A percentile compares a stretch with the other conserved stretches of the same genome.
These are phyloP conservation scores for Coemansia sp. DNA, from an alignment of 192 early-diverging fungal species.

Conservation along the genomic window DNA sequence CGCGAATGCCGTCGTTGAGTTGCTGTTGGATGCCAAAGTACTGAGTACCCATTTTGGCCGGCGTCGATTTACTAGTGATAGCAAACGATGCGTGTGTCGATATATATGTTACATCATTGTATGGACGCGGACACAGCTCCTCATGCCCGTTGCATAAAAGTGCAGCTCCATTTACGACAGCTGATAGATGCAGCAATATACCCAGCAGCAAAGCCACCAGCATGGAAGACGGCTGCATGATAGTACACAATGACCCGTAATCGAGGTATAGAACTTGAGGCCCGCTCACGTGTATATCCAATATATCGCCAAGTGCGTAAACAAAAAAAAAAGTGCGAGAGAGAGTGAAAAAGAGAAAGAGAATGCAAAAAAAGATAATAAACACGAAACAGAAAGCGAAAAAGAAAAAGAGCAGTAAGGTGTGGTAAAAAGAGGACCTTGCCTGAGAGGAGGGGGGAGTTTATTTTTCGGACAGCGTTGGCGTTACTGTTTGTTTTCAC, in stretches of 20 bases:
- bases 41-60: slow-evolving; percentile 40
- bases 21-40: slow-evolving; percentile 49
- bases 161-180: slow-evolving; percentile 13
- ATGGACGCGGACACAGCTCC: slow-evolving; percentile 50
- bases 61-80: slow-evolving; percentile 15
- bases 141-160: slow-evolving; percentile 44
- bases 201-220: slow-evolving; percentile 18
- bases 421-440: neutral
- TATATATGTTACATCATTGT: slow-evolving; percentile 43
- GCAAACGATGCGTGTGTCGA: slow-evolving; percentile 55
- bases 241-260: slow-evolving; percentile 13
- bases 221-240: slow-evolving; percentile 3
- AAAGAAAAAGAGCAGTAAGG: neutral
- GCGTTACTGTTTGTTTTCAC: slow-evolving; percentile 25
- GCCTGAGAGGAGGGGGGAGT: neutral
- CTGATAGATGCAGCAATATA: slow-evolving; percentile 30
- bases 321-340: neutral
- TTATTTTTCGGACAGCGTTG: slow-evolving; percentile 21
- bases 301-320: neutral
- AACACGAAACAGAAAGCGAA: slow-evolving; percentile 3
- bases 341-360: neutral
- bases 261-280: neutral
- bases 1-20: slow-evolving; percentile 51
- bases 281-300: slow-evolving; percentile 3
- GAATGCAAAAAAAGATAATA: slow-evolving; percentile 11